A percentile compares a stretch with the other conserved stretches of the same genome.
phyloP scores from a whole-genome alignment of 805 yeast species.

The Metschnikowia borealis region DNA sequence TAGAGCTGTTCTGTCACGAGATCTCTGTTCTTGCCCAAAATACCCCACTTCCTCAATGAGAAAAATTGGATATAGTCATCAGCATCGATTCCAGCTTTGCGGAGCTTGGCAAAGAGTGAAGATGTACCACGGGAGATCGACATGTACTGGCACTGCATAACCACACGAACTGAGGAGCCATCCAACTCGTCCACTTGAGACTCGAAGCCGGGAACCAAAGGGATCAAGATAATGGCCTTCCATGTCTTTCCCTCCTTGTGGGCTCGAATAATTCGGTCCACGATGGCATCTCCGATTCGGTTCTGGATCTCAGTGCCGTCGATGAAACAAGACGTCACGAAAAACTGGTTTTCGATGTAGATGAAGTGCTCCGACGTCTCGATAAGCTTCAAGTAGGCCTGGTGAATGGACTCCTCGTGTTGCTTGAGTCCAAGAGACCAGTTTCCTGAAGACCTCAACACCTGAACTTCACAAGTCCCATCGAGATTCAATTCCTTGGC shows the following conservation, averaged over 20 bases:
- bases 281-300: conserved; percentile 92
- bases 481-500: conserved; percentile 53
- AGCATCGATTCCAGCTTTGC: conserved; percentile 78
- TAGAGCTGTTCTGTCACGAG: conserved; percentile 88
- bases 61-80: conserved; percentile 88
- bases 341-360: conserved; percentile 94
- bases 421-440: conserved; percentile 92
- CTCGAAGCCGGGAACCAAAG: conserved; percentile 96
- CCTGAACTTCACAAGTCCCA: conserved; percentile 90
- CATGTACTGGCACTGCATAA: conserved; percentile 94
- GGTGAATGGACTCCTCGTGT: conserved; percentile 85
- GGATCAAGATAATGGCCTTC: conserved; percentile 90
- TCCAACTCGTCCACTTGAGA: conserved; percentile 90
- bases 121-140: conserved; percentile 87
- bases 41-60: conserved; percentile 93
- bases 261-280: conserved; percentile 92
- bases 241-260: conserved; percentile 70
- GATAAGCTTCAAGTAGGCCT: conserved; percentile 84
- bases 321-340: conserved; percentile 81
- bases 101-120: conserved; percentile 79
- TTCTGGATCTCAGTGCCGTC: conserved; percentile 83
- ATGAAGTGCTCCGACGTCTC: conserved; percentile 91
- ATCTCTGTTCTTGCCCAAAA: conserved; percentile 69
- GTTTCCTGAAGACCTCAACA: conserved; percentile 80
- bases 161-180: conserved; percentile 91